Conservation (phyloP, 164 flowering plant species). For the Nelumbo lutea region DNA sequence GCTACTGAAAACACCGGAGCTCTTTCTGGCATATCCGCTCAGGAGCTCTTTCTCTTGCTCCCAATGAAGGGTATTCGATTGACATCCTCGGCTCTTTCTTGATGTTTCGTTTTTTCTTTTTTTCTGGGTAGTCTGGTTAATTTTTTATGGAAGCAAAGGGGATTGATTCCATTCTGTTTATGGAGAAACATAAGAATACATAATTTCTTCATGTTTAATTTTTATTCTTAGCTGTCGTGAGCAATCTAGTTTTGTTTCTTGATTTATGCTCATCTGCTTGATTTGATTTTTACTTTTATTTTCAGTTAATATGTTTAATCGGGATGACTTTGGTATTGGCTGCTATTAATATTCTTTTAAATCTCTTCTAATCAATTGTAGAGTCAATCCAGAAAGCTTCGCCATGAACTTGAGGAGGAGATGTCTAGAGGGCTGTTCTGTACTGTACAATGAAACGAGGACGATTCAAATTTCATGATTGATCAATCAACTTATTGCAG, state of each 20-base stretch:
- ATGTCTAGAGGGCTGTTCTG: slow-evolving; percentile 14
- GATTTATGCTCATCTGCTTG: not conserved
- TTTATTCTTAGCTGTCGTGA: not conserved
- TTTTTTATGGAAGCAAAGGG: too few species aligned
- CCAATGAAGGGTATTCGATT: slow-evolving; percentile 43
- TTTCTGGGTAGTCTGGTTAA: too few species aligned
- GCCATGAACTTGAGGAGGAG: slow-evolving; percentile 23
- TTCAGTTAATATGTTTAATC: not conserved
- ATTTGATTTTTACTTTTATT: not conserved
- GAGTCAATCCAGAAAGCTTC: slow-evolving; percentile 27
- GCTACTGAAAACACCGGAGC: slow-evolving; percentile 12
- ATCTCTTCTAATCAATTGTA: slow-evolving; percentile 18
- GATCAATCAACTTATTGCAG: slow-evolving; percentile 23
- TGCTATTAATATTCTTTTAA: not conserved
- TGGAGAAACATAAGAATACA: too few species aligned
- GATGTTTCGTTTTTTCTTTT: too few species aligned
- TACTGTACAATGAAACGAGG: slow-evolving; percentile 12
- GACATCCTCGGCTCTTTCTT: slow-evolving; percentile 36
- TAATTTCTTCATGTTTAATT: too few species aligned
- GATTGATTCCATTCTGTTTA: too few species aligned
- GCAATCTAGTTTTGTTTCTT: not conserved
- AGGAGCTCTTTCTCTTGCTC: slow-evolving; percentile 45
- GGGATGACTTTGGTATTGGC: not conserved
- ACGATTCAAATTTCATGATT: slow-evolving; percentile 7
- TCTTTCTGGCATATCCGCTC: slow-evolving; percentile 37